Base-by-base conservation (phyloP, 208 protist genomes). In the Acanthamoeba triangularis region DNA sequence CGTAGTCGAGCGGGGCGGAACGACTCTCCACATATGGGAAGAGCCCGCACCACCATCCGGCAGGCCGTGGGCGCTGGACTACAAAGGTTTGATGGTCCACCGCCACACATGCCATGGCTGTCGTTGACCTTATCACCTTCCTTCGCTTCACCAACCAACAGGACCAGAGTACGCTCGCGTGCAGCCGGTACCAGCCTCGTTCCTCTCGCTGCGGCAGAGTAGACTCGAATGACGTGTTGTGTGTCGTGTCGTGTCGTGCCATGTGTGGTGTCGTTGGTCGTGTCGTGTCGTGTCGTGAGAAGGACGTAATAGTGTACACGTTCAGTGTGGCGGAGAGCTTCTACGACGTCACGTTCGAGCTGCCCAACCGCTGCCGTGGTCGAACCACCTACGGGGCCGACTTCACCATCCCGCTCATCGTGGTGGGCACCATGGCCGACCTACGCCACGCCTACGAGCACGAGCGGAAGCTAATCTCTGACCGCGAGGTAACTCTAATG, bases 281-380 rank as follows among this genome's bases (percentile, higher is more conserved):
- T 41, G 37, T 41, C 3, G 37, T 41, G 37, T 54, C 49, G 13
- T 54, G 13, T 54, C 7, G 7, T 6, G 49, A 54, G 13, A 20
- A 54, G 49, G 49, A 87, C 47, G 37, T 87, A 1, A 49, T 87
- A 11, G 30, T 87, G 28, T 87, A 59, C 7, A n/a, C 37, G 28
- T 87, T 87, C 37, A 87, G 78, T 47, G 78, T 87, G 37, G 78
- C 30, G 28, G 78, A 87, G 28, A 49, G 37, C 47, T 87, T 87
- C 78, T 49, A 59, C 11, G 37, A 47, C 37, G 44, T 87, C 28
- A 87, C 78, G 11, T 56, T 30, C 78, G 78, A 87, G 44, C 23
- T 87, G 28, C 78, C 78, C 47, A 33, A 87, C 37, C 47, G 78
- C 8, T 87, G 78, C 25, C 47, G 37, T 52, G 78, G 78, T 10